A percentile compares a stretch with the other conserved stretches of the same genome.
These are phyloP conservation scores for Magnaporthiopsis rhizophila DNA, from an alignment of 2,329 filamentous ascomycete species.

Conservation along the genomic window DNA sequence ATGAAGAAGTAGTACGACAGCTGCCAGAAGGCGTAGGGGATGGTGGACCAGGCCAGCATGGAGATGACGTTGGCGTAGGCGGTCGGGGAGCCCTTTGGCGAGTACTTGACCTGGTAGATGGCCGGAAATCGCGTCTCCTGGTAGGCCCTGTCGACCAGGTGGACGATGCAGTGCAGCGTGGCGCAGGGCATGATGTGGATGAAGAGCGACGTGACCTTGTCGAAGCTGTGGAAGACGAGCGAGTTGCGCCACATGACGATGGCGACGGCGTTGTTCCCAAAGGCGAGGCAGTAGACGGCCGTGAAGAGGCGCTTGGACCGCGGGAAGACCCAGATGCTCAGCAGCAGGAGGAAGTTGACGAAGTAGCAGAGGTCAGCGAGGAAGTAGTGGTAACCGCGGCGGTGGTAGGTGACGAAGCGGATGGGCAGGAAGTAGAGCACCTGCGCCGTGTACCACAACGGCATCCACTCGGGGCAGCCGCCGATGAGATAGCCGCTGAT, in stretches of 20 bases:
- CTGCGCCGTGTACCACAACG: slow-evolving; percentile 85
- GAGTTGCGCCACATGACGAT: slow-evolving; percentile 99
- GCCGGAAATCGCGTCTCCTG: slow-evolving; percentile 73
- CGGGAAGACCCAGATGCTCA: slow-evolving; percentile 87
- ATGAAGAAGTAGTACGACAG: slow-evolving; percentile 90
- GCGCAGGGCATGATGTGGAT: slow-evolving; percentile 99
- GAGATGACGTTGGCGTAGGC: slow-evolving; percentile 69
- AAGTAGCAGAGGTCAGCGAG: slow-evolving; percentile 97
- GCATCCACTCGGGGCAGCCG: slow-evolving; percentile 76
- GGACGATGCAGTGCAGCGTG: slow-evolving; percentile 84
- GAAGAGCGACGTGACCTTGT: slow-evolving; percentile 97
- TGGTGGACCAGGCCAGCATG: slow-evolving; percentile 91
- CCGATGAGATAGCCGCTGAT: slow-evolving; percentile 92
- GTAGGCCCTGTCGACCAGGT: slow-evolving; percentile 60
- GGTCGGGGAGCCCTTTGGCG: slow-evolving; percentile 60
- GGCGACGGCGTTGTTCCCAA: slow-evolving; percentile 93
- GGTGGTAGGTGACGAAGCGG: slow-evolving; percentile 83
- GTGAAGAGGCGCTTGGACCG: slow-evolving; percentile 86
- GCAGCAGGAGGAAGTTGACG: slow-evolving; percentile 76
- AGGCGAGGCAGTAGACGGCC: slow-evolving; percentile 83
- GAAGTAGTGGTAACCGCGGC: slow-evolving; percentile 93
- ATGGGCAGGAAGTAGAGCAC: slow-evolving; percentile 96
- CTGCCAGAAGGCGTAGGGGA: slow-evolving; percentile 93
- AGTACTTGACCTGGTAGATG: slow-evolving; percentile 69
- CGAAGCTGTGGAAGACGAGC: slow-evolving; percentile 94